phyloP scores from a whole-genome alignment of 257 asterid species.

The Primulina tabacum region DNA sequence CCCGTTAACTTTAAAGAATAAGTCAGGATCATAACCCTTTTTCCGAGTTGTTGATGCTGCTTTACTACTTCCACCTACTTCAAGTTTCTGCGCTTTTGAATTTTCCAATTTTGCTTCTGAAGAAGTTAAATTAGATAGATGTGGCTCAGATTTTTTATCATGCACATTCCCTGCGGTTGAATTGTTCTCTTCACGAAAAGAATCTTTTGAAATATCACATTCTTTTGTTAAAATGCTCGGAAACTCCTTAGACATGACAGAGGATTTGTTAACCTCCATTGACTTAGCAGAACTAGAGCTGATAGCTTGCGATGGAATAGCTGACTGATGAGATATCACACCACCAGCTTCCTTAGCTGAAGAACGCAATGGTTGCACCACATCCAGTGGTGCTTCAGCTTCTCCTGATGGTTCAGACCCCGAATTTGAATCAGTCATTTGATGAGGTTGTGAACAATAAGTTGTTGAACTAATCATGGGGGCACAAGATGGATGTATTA shows the following conservation, averaged over 20 bases:
- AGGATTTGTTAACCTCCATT: constrained; percentile 33
- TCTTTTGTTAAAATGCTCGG: constrained; percentile 38
- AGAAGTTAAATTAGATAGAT: constrained; percentile 37
- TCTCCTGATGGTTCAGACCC: constrained; percentile 37
- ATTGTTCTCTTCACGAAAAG: constrained; percentile 34
- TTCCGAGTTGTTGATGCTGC: constrained; percentile 69
- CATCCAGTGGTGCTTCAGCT: constrained; percentile 33
- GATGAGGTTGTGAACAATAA: constrained; percentile 52
- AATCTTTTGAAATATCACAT: constrained; percentile 26
- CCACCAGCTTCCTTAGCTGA: constrained; percentile 35
- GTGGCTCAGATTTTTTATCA: constrained; percentile 43
- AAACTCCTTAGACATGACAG: constrained; percentile 30
- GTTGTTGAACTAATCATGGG: constrained; percentile 76
- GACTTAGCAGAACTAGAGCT: constrained; percentile 33
- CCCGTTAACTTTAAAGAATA: constrained; percentile 91
- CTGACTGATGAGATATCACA: constrained; percentile 35
- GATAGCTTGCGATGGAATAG: constrained; percentile 34
- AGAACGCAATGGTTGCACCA: constrained; percentile 39
- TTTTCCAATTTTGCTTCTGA: constrained; percentile 46
- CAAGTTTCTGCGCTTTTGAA: constrained; percentile 56
- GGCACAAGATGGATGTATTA: constrained; percentile 64
- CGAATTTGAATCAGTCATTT: constrained; percentile 29
- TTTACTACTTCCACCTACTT: constrained; percentile 56
- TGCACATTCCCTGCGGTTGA: constrained; percentile 37
- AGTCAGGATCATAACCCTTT: constrained; percentile 77